Evolutionary conservation across 345 rosid species (phyloP).

Genomic region (Corymbia maculata): DNA sequence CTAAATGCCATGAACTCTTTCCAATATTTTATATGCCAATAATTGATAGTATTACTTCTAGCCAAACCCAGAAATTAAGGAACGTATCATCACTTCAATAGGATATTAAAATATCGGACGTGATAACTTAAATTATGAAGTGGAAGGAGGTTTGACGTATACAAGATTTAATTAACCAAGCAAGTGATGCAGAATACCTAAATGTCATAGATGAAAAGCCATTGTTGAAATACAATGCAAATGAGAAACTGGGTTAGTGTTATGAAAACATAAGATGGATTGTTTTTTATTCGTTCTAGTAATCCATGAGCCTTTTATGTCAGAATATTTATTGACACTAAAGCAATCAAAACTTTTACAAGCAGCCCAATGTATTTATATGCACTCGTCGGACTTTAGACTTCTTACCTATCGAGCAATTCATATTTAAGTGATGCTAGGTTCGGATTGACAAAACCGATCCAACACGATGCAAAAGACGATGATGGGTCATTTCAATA

Average conservation of each 20-base stretch:
- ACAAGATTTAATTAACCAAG: too few species aligned
- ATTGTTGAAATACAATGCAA: not conserved
- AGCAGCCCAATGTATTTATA: not conserved
- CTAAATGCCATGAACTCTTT: not conserved
- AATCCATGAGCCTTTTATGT: accelerated
- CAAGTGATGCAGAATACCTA: not conserved
- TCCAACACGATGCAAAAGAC: too few species aligned
- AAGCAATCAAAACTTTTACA: accelerated
- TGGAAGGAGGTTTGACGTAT: not conserved
- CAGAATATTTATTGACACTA: accelerated
- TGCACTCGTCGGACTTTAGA: accelerated
- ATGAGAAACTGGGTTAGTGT: not conserved
- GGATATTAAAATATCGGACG: accelerated
- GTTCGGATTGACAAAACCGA: too few species aligned
- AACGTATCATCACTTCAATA: not conserved
- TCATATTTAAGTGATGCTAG: not conserved
- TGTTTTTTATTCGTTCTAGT: not conserved
- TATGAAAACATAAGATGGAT: not conserved
- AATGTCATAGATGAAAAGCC: not conserved
- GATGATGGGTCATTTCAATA: not conserved
- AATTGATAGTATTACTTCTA: not conserved
- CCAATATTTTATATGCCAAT: accelerated
- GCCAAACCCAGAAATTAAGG: not conserved
- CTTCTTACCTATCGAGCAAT: not conserved
- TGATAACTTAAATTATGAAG: not conserved